Evolutionary conservation across 2,329 filamentous ascomycete genomes (phyloP), one percentile per base, ranked within the genome.

Genomic region (Malbranchea cinnamomea): DNA sequence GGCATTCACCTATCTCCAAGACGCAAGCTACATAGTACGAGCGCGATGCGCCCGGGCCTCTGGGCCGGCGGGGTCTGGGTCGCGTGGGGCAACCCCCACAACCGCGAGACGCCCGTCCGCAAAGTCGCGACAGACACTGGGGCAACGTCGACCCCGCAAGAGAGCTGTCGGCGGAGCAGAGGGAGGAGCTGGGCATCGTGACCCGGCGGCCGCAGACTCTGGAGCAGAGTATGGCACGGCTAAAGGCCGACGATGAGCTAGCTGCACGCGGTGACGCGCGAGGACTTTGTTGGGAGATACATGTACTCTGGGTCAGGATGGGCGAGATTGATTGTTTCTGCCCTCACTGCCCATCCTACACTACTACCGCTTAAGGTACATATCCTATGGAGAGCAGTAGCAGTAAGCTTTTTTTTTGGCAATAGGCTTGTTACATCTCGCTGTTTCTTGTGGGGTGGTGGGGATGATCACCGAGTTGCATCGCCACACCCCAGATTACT

Each of bases 61-160:
- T 89, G 80, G 81, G 68, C 78, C 0, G 79, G 79, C n/a, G 79
- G 79, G 0, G 68, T 73, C 5, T 85, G 76, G 74, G 68, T 85
- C 0, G 59, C 75, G 0, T 91, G 80, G 81, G 82, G 82, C 8
- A 78, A 72, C 4, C 20, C 9, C 9, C 74, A 89, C 53, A 49
- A 47, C 25, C 44, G 43, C 12, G 45, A 46, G 26, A 38, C 38
- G 2, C 33, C 43, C 5, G 31, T 50, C 6, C 43, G 45, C 2
- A 38, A 40, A 8, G 38, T 48, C 10, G 23, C 23, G n/a, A 6
- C 23, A 0, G 41, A 44, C 35, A 41, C 5, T 47, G 46, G 24
- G 46, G 47, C 28, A 16, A 48, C 6, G 50, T 46, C 13, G 55
- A 59, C 31, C 46, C 54, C 2, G 46, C 52, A 6, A n/a, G n/a